Evolutionary conservation across 1,139 yeast genomes (phyloP).

Genomic region (Candida sp.): DNA sequence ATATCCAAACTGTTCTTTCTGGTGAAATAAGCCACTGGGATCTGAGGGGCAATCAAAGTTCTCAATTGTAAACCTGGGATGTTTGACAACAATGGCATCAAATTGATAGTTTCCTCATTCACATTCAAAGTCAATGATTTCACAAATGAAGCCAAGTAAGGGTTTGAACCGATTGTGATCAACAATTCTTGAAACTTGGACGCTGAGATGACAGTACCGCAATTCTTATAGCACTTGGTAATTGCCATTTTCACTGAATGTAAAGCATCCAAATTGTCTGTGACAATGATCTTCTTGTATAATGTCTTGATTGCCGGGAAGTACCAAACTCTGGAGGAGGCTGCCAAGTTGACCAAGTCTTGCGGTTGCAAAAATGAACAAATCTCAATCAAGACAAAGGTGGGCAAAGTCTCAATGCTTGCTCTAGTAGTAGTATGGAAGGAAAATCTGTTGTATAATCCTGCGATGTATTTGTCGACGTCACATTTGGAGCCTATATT

Average conservation of each 20-base stretch:
- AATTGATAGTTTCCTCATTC: constrained; percentile 7
- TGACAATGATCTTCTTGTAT: constrained; percentile 9
- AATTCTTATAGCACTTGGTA: constrained; percentile 3
- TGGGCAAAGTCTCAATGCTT: constrained; percentile 6
- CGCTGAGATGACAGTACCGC: constrained; percentile 9
- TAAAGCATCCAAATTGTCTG: constrained; percentile 6
- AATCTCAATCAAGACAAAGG: constrained; percentile 1
- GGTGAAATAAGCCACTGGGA: constrained; percentile 7
- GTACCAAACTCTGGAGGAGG: constrained; percentile 7
- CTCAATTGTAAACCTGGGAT: constrained; percentile 1
- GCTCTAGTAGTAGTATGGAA: neutral
- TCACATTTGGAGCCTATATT: neutral
- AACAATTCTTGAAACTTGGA: constrained; percentile 6
- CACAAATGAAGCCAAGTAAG: constrained; percentile 1
- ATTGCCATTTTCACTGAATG: constrained; percentile 1
- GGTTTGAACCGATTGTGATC: neutral
- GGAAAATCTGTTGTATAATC: neutral
- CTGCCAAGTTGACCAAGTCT: constrained; percentile 6
- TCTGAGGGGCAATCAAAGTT: constrained; percentile 9
- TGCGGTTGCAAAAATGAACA: constrained; percentile 8
- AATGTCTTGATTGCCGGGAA: constrained; percentile 10
- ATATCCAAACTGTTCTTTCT: neutral
- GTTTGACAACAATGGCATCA: constrained; percentile 1
- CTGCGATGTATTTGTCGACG: neutral
- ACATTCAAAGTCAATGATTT: constrained; percentile 9